Base-by-base conservation (phyloP, 768 basidiomycete species). In the Lentinula sp. region DNA sequence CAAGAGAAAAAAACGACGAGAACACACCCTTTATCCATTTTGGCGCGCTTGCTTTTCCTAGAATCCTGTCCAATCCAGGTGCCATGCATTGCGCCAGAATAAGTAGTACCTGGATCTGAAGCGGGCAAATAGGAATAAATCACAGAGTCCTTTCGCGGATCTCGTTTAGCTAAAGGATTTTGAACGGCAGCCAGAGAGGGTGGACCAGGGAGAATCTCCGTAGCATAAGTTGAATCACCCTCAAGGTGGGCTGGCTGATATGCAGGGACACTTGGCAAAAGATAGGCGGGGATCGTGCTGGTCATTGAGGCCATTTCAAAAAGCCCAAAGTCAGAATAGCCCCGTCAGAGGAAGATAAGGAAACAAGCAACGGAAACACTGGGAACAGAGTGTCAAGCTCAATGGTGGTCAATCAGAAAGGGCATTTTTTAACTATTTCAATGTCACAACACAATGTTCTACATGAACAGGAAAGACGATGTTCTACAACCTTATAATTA, bases 121-220 rank as follows among this genome's bases (percentile, higher is more conserved):
- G 84, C 75, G 51, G 91, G 91, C 70, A 94, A 80, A 79, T 93
- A 94, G 63, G 92, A 92, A 74, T 85, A 79, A 62, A 81, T 74
- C 65, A 81, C 76, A 65, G 81, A 73, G 56, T 87, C 84, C 76
- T 93, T 91, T 79, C 82, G 90, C 69, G 86, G 86, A 78, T 93
- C 91, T 71, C 88, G 86, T 77, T 87, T 90, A 70, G 85, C 80
- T 59, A 82, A 78, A 68, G 82, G 76, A 75, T 90, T 88, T 74
- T 87, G 87, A 61, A 85, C 76, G 67, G 88, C 85, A 65, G 80
- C 77, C 64, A 91, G 73, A 65, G 91, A 84, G 57, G 92, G 92
- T 62, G 92, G 92, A 28, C 91, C 91, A 69, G 92, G 92, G 68
- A 94, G 82, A 77, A 94, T 88, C 81, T 93, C 92, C 62, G 92